These are phyloP conservation scores for Teratosphaeria pseudoeucalypti DNA, from an alignment of 2,329 filamentous ascomycete species.

Conservation along the genomic window DNA sequence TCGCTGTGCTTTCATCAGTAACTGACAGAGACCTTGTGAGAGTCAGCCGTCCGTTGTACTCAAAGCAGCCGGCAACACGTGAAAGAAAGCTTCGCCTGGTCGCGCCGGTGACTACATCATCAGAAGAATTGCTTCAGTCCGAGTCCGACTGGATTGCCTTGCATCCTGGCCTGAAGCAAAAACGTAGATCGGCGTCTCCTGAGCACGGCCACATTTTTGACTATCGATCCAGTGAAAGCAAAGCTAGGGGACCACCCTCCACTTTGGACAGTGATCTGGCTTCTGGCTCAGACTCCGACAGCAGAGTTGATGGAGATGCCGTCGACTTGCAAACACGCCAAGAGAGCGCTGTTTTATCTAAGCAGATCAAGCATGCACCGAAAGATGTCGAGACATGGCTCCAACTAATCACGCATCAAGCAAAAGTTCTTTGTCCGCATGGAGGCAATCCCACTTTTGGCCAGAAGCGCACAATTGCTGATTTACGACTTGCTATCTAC, in stretches of 20 bases:
- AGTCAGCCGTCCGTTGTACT: neutral
- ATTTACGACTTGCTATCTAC: constrained; percentile 71
- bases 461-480: constrained; percentile 59
- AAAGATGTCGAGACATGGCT: constrained; percentile 64
- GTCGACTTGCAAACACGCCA: constrained; percentile 30
- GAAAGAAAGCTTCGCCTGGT: constrained; percentile 2
- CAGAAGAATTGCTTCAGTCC: constrained; percentile 11
- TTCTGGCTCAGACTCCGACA: constrained; percentile 21
- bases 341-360: constrained; percentile 52
- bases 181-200: constrained; percentile 9
- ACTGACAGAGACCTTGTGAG: neutral
- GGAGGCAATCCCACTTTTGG: constrained; percentile 55
- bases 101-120: neutral
- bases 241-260: constrained; percentile 12
- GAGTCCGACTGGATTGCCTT: constrained; percentile 1
- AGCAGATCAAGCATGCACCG: constrained; percentile 54
- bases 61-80: neutral
- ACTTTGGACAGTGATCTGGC: constrained; percentile 29
- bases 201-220: constrained; percentile 16
- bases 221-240: constrained; percentile 30
- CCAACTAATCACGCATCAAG: constrained; percentile 57
- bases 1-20: neutral
- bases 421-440: constrained; percentile 36
- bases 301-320: constrained; percentile 4
- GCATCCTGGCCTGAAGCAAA: constrained; percentile 7